Base-by-base conservation (phyloP, 768 basidiomycete genomes). In the Leccinum variicolor region DNA sequence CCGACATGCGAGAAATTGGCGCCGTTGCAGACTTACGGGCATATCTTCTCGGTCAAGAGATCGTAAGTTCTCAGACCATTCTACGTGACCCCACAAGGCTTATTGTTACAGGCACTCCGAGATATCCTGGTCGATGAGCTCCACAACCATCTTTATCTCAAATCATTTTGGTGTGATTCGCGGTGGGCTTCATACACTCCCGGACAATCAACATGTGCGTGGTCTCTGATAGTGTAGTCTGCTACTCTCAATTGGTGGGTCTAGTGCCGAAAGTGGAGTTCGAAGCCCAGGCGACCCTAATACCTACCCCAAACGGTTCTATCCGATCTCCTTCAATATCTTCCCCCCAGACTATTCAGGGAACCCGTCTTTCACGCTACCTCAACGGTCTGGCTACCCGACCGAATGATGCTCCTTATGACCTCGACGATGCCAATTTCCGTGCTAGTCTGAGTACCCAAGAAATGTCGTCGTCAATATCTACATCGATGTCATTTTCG, bases 81-180 rank as follows among this genome's bases (percentile, higher is more conserved):
- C 29, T 48, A 17, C n/a, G n/a, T 17, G n/a, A 50, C n/a, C n/a
- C 23, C 25, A 25, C 0, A n/a, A 39, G 8, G 17, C 53, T 70
- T 25, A 74, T 52, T 2, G 2, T 51, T 56, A 33, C 65, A 98
- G 96, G 88, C 91, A 11, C 74, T 99, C 46, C 82, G 90, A 48
- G 97, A 98, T 62, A 97, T 98, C 55, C 76, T 99, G 56, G 79
- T 95, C 7, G 97, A 99, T 63, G 97, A 99, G 67, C 80, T 99
- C 13, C 95, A 98, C 68, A 92, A 86, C 63, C 97, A 99, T 73
- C 75, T 99, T n/a, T 99, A 97, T 73, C 84, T 99, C 58, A 97
- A 96, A 67, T 92, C 90, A 1, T 96, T 94, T 71, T 97, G 94
- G 86, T 94, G 92, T 68, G 96, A 98, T 63, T 83, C 86, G 6